Evolutionary conservation across 1,284 basidiomycete genomes (phyloP), one percentile per base, ranked within the genome.

Genomic region (Coniferiporia weirii): DNA sequence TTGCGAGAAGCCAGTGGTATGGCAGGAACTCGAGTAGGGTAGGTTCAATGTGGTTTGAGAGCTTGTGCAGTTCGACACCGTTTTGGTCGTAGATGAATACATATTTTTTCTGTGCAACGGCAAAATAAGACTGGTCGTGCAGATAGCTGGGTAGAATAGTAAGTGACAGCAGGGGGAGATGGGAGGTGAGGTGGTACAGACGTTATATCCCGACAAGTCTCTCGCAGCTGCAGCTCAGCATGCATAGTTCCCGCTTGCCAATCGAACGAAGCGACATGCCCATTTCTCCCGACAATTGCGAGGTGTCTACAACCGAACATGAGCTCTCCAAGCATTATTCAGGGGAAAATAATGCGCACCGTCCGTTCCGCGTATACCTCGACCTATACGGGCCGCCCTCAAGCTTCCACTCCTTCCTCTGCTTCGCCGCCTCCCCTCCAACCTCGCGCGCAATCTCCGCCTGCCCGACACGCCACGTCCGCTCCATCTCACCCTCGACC

Each of bases 91-190:
- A 98, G 60, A 99, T 95, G 75, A 92, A 99, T 17, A 91, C 91
- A 69, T 97, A 94, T 79, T 95, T 93, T 72, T 94, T 93, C 73
- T 99, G 96, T 0, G 96, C 96, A 12, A 97, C 95, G 1, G 96
- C 97, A 69, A 91, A 95, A 74, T 90, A 93, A 0, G 88, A 87
- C 58, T 96, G 90, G 67, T 95, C 93, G 70, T 98, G 95, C 9
- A 99, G 76, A 72, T 95, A 99, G 27, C 90, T 92, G 61, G 27
- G 27, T 27, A 27, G 6, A 32, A 36, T 43, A 35, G 20, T 36
- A 40, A 3, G 75, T 83, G 58, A 72, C 15, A 51, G 27, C n/a
- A 12, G 27, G 13, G 43, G 7, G 20, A 1, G 17, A 20, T 27
- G 40, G 51, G n/a, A 20, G n/a, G 17, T 52, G 45, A 27, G 19